Evolutionary conservation across 169 alveolate species (phyloP), one percentile per base, ranked within the genome.

Genomic region (Toxoplasma gondii): DNA sequence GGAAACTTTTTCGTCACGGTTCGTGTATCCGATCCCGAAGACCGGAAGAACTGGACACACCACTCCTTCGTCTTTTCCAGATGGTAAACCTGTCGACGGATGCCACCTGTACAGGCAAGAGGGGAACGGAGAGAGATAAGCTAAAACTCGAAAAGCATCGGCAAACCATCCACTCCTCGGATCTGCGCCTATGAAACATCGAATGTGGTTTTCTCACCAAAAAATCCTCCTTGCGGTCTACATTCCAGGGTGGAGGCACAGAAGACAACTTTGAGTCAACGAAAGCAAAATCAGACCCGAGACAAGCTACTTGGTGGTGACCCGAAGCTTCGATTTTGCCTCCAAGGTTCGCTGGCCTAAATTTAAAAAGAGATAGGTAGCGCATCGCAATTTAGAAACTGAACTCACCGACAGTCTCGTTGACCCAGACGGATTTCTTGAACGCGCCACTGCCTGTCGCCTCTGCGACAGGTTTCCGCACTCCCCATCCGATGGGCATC

Each of bases 401-500:
- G 82, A 38, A 38, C 86, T 78, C 43, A 78, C 86, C 86, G 7
- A 78, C 86, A 78, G 22, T 78, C n/a, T 78, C 86, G 86, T 78
- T 78, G 44, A 78, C 86, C 86, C 86, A 78, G 44, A 78, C 45
- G 45, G n/a, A 10, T 31, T 78, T 78, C 86, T 78, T 78, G 86
- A 78, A 78, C 22, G 86, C n/a, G 39, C 86, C 86, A 19, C 86
- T 78, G 29, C 86, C 86, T 1, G 86, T 78, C 39, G 86, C 86
- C 86, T 78, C 86, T 0, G 86, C 86, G 44, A 78, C 86, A 17
- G 86, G 86, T 19, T 78, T 78, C 49, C 49, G 12, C 39, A 78
- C 86, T 78, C 86, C 86, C 86, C 86, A 78, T n/a, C 86, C 86
- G 19, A 78, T n/a, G 49, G 86, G 86, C 86, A 78, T 78, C 44